Conservation (phyloP, 768 basidiomycete species). For the Boletus eberwhitei region DNA sequence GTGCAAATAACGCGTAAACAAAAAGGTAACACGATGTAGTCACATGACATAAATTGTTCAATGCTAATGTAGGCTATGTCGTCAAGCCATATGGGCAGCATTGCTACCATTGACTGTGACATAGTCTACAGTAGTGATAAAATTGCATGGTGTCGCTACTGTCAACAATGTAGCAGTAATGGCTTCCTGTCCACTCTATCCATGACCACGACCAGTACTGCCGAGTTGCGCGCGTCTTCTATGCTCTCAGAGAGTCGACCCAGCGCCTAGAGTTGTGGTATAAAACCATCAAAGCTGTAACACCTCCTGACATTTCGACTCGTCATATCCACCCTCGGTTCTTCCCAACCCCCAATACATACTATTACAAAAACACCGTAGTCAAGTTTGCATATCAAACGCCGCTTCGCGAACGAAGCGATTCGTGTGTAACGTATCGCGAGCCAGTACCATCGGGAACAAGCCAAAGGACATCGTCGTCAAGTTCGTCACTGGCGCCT, state of each 20-base stretch:
- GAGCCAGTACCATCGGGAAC: slow-evolving; percentile 8
- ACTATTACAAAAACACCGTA: not conserved
- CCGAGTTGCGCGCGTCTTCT: slow-evolving; percentile 21
- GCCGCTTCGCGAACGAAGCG: slow-evolving; percentile 15
- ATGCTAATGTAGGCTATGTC: no score
- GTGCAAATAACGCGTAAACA: slow-evolving; percentile 34
- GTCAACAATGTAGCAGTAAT: no score
- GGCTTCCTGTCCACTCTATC: no score
- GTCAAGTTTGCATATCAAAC: slow-evolving; percentile 18
- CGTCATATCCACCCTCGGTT: slow-evolving; percentile 10
- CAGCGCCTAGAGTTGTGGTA: slow-evolving; percentile 21
- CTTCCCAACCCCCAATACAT: slow-evolving; percentile 16
- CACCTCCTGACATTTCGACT: not conserved
- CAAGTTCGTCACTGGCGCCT: slow-evolving; percentile 37
- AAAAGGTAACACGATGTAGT: no score
- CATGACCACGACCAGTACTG: no score
- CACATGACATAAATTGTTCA: no score
- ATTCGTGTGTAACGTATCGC: slow-evolving; percentile 25
- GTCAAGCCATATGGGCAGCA: no score
- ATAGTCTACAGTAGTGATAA: no score
- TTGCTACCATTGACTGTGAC: no score
- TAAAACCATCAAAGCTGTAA: not conserved
- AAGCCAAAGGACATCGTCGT: slow-evolving; percentile 26
- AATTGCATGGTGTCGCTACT: no score
- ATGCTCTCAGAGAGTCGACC: slow-evolving; percentile 19